These are phyloP conservation scores for Collybia sordida DNA, from an alignment of 768 basidiomycete species.

Conservation along the genomic window DNA sequence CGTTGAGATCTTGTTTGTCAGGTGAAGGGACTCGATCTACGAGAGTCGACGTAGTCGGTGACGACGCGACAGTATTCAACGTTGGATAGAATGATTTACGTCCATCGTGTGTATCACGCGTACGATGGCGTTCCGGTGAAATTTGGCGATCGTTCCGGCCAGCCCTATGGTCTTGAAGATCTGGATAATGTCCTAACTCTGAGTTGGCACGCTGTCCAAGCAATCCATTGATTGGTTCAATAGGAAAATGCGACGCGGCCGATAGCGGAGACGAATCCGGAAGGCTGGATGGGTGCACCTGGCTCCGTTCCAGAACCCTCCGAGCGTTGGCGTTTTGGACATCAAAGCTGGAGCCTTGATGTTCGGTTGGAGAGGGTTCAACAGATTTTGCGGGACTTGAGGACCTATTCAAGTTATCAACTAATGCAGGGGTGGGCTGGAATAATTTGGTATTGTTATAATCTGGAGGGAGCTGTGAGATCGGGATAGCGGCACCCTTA, in stretches of 20 bases:
- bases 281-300: slow-evolving; percentile 49
- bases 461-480: slow-evolving; percentile 57
- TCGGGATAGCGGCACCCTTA: slow-evolving; percentile 52
- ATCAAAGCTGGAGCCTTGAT: slow-evolving; percentile 32
- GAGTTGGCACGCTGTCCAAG: slow-evolving; percentile 67
- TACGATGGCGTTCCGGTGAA: slow-evolving; percentile 56
- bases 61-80: slow-evolving; percentile 45
- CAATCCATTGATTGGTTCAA: slow-evolving; percentile 25
- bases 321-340: slow-evolving; percentile 34
- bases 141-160: slow-evolving; percentile 40
- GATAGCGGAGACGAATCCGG: slow-evolving; percentile 64
- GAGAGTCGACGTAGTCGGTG: slow-evolving; percentile 40
- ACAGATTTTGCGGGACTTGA: slow-evolving; percentile 58
- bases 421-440: slow-evolving; percentile 35
- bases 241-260: slow-evolving; percentile 45
- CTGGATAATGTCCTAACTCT: slow-evolving; percentile 79
- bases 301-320: slow-evolving; percentile 40
- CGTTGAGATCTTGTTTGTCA: slow-evolving; percentile 52
- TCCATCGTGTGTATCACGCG: slow-evolving; percentile 47
- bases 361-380: slow-evolving; percentile 47
- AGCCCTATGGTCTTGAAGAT: slow-evolving; percentile 42
- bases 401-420: slow-evolving; percentile 38
- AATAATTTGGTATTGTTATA: slow-evolving; percentile 58
- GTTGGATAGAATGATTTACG: slow-evolving; percentile 69
- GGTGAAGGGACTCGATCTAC: slow-evolving; percentile 54